Conservation (phyloP, 768 basidiomycete genomes). For the Auriscalpium vulgare region DNA sequence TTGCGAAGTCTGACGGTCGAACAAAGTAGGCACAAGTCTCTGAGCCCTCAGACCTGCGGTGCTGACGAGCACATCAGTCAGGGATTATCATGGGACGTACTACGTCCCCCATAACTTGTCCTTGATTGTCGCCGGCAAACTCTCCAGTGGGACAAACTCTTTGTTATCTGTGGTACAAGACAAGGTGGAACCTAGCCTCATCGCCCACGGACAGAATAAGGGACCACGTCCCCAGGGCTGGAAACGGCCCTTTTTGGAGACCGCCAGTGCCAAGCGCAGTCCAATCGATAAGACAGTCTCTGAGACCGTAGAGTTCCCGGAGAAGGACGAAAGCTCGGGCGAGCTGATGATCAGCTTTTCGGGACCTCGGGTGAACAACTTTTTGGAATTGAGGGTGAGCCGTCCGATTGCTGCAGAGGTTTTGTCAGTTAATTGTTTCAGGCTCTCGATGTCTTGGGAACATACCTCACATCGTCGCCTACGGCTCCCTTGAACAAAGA, state of each 20-base stretch:
- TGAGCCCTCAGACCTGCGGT: neutral
- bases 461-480: conserved; percentile 81
- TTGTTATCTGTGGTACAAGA: conserved; percentile 78
- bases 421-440: conserved; percentile 19
- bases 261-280: conserved; percentile 56
- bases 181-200: conserved; percentile 74
- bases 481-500: conserved; percentile 83
- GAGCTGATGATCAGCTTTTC: conserved; percentile 73
- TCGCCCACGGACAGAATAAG: conserved; percentile 62
- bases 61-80: conserved; percentile 43
- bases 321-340: conserved; percentile 92
- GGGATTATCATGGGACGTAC: conserved; percentile 79
- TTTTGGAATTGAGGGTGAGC: conserved; percentile 61
- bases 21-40: conserved; percentile 52
- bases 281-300: conserved; percentile 45
- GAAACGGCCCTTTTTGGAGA: conserved; percentile 94
- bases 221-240: conserved; percentile 72
- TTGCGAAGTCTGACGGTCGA: conserved; percentile 78
- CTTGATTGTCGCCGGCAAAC: conserved; percentile 82
- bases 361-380: conserved; percentile 68
- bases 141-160: conserved; percentile 65
- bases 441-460: conserved; percentile 81
- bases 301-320: conserved; percentile 84
- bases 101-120: conserved; percentile 94
- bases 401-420: neutral